These are phyloP conservation scores for Ceratobasidium sp. DNA, from an alignment of 1,284 basidiomycete species.

Conservation along the genomic window DNA sequence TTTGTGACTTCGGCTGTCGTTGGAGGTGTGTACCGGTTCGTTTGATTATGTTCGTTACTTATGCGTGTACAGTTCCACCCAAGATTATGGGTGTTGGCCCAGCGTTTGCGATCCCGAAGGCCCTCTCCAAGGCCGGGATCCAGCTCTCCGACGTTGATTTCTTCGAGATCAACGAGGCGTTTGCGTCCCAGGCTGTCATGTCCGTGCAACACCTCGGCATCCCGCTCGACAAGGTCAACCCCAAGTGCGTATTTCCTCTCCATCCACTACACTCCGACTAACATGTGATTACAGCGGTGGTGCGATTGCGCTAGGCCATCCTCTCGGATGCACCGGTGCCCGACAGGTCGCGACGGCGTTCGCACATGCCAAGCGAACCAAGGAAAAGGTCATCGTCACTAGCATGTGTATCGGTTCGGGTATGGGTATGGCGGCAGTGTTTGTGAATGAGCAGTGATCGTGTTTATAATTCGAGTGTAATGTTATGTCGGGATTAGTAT, in stretches of 20 bases:
- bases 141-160: conserved; percentile 83
- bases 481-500: too few species aligned
- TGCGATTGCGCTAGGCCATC: conserved; percentile 88
- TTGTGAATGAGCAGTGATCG: conserved; percentile 67
- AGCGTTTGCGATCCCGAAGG: conserved; percentile 88
- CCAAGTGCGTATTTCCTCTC: conserved; percentile 52
- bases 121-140: conserved; percentile 77
- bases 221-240: conserved; percentile 81
- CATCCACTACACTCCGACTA: background rate
- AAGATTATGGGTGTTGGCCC: conserved; percentile 70
- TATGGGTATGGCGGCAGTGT: conserved; percentile 77
- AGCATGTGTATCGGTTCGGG: conserved; percentile 96
- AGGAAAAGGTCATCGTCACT: conserved; percentile 69
- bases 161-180: conserved; percentile 95
- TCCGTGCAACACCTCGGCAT: conserved; percentile 78
- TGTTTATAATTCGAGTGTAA: conserved; percentile 9
- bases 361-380: conserved; percentile 74
- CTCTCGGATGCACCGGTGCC: conserved; percentile 83
- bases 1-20: conserved; percentile 80
- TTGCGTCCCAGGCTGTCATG: conserved; percentile 83
- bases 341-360: conserved; percentile 87
- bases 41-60: background rate
- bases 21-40: conserved; percentile 59
- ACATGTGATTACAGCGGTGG: conserved; percentile 60
- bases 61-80: conserved; percentile 38